Percentiles rank a stretch among this genome's conserved stretches.
Evolutionary conservation across 192 early-diverging fungal species (phyloP).

Genomic region (Coemansia sp.): DNA sequence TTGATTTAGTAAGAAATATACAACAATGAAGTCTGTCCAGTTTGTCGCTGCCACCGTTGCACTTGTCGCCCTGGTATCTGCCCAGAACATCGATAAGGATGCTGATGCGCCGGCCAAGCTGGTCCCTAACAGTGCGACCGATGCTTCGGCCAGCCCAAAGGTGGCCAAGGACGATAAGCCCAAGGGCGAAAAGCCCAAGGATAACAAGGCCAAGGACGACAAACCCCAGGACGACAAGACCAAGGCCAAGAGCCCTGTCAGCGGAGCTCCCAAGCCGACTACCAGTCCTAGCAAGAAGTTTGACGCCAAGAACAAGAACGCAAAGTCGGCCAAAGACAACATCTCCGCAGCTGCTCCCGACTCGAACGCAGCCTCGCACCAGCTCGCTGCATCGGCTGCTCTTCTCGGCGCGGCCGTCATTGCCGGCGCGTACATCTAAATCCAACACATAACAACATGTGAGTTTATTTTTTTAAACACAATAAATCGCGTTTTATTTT

Average conservation of each 20-base stretch:
- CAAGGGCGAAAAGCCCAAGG: constrained; percentile 1
- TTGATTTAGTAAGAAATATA: background rate
- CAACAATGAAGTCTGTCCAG: constrained; percentile 40
- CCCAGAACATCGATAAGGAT: constrained; percentile 24
- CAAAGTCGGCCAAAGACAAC: constrained; percentile 23
- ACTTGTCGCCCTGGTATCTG: constrained; percentile 37
- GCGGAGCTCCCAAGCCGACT: constrained; percentile 9
- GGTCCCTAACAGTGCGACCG: background rate
- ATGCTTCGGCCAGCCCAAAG: constrained; percentile 9
- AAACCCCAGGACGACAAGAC: constrained; percentile 15
- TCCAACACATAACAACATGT: too few relatives aligned
- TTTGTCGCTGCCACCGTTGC: constrained; percentile 27
- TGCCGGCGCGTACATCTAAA: constrained; percentile 40
- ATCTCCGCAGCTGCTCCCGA: constrained; percentile 29
- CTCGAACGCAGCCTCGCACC: constrained; percentile 35
- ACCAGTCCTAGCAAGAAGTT: constrained; percentile 18
- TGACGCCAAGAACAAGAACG: constrained; percentile 14
- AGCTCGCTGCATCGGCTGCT: constrained; percentile 42
- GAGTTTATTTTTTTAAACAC: background rate
- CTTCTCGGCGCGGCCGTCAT: constrained; percentile 40
- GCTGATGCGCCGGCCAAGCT: constrained; percentile 13
- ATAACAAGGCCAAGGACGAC: too few relatives aligned
- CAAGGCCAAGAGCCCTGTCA: constrained; percentile 12
- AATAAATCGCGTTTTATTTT: background rate
- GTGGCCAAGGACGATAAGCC: background rate